A percentile compares a stretch with the other conserved stretches of the same genome.
Conservation (phyloP, 2,329 filamentous ascomycete genomes). For the Aspergillus nomiae region DNA sequence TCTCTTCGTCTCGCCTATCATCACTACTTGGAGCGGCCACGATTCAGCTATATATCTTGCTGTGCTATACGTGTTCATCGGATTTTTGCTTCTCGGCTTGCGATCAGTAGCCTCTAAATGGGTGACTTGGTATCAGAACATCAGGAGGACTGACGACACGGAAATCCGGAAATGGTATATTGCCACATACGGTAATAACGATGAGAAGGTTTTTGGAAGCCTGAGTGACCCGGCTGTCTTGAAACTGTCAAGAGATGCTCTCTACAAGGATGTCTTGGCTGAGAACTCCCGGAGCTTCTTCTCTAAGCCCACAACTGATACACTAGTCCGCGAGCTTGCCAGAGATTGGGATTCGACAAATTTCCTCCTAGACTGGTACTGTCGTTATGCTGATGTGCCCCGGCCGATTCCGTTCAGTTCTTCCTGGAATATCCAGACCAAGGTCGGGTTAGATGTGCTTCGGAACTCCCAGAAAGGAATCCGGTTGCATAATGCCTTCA, state of each 20-base stretch:
- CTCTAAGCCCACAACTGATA: constrained; percentile 46
- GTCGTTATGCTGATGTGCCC: constrained; percentile 49
- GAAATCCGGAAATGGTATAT: constrained; percentile 46
- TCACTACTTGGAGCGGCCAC: constrained; percentile 56
- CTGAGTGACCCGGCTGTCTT: constrained; percentile 54
- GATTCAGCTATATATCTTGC: constrained; percentile 60
- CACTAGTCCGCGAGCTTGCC: constrained; percentile 53
- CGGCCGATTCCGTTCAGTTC: constrained; percentile 58
- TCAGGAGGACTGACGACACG: constrained; percentile 41
- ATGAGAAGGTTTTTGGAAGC: constrained; percentile 44
- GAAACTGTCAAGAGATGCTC: constrained; percentile 49
- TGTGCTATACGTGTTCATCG: constrained; percentile 57
- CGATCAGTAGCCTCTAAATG: constrained; percentile 59
- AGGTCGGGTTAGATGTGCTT: constrained; percentile 56
- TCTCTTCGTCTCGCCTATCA: constrained; percentile 58
- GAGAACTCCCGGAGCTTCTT: constrained; percentile 49
- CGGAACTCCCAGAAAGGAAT: constrained; percentile 58
- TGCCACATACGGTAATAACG: constrained; percentile 31
- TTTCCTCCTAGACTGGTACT: constrained; percentile 58
- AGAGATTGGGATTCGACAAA: constrained; percentile 55
- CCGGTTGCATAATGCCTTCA: constrained; percentile 58
- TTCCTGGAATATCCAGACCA: constrained; percentile 60
- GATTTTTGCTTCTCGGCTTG: constrained; percentile 54
- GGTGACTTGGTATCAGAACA: constrained; percentile 56
- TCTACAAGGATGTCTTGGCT: constrained; percentile 48